A percentile compares a stretch with the other conserved stretches of the same genome.
Evolutionary conservation across 208 protist species (phyloP).

Genomic region (Novymonas esmeraldas): DNA sequence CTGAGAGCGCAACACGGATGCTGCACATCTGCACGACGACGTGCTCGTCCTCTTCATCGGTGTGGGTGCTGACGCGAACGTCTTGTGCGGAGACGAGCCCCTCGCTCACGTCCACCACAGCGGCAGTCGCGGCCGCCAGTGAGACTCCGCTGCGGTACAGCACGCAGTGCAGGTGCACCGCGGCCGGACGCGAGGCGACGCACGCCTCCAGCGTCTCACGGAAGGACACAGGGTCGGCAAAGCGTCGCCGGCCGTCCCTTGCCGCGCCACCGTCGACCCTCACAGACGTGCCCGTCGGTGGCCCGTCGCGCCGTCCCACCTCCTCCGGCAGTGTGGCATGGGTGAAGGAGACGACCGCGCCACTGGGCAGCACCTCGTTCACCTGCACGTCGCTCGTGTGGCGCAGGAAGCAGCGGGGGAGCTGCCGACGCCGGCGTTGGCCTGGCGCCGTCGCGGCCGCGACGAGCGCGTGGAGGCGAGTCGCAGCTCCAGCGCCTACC

Average conservation of each 20-base stretch:
- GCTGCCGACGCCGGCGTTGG: slow-evolving; percentile 18
- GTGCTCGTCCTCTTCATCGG: slow-evolving; percentile 30
- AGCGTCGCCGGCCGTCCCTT: not conserved
- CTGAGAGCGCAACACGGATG: slow-evolving; percentile 29
- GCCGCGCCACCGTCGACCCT: not conserved
- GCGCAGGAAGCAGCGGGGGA: slow-evolving; percentile 22
- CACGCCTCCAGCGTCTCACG: slow-evolving; percentile 16
- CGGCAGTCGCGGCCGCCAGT: slow-evolving; percentile 32
- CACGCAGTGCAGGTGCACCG: slow-evolving; percentile 65
- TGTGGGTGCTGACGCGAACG: slow-evolving; percentile 8
- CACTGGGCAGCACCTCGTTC: slow-evolving; percentile 66
- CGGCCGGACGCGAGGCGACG: not conserved
- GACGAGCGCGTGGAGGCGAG: slow-evolving; percentile 11
- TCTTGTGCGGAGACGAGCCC: slow-evolving; percentile 19
- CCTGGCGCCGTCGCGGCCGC: not conserved
- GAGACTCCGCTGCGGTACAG: slow-evolving; percentile 59
- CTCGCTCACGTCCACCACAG: slow-evolving; percentile 39
- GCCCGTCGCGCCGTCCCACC: not conserved
- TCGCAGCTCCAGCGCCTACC: slow-evolving; percentile 23
- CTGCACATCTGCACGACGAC: slow-evolving; percentile 67
- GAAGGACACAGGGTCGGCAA: slow-evolving; percentile 3
- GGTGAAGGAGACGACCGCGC: slow-evolving; percentile 70
- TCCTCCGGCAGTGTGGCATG: slow-evolving; percentile 44
- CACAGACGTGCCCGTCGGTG: not conserved
- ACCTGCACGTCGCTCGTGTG: slow-evolving; percentile 66